Evolutionary conservation across 352 stramenopile genomes (phyloP), one percentile per base, ranked within the genome.

Genomic region (Phytophthora citrophthora): DNA sequence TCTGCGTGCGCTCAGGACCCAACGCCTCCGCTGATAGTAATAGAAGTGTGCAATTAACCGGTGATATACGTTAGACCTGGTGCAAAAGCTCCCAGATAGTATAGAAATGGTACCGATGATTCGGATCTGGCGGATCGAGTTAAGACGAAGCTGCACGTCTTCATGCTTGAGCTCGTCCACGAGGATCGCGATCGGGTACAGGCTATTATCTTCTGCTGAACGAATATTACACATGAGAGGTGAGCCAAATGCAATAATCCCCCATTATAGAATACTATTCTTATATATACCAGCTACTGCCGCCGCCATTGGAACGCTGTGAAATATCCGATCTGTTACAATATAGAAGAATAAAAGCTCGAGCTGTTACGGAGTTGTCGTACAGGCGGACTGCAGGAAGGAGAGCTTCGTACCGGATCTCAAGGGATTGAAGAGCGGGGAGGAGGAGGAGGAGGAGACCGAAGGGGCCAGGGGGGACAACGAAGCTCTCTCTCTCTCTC

Each of bases 151-250:
- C 61, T 97, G 89, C 61, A 96, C 83, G 61, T 97, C 91, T 59
- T 97, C 89, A 65, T 97, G 91, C 67, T 96, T 96, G 61, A 97
- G 77, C 63, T 97, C 89, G 72, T 97, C 91, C 56, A 97, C 89
- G 39, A 97, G 83, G 60, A 97, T 90, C 44, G 91, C 88, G 53
- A 97, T 93, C 23, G 88, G 83, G 73, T 95, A 94, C 62, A 96
- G 58, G 46, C 81, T 93, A 54, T 93, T 89, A 60, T 96, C 88
- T 68, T 79, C 67, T 76, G 39, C 24, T 32, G 2, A 10, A 34
- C 9, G 13, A 15, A 31, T 63, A 70, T 71, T 27, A 74, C 26
- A 68, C 29, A 20, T 20, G 32, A 68, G 27, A 68, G 46, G 56
- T 61, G 13, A 49, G 24, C 9, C 11, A 18, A 55, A 9, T 11